phyloP scores from a whole-genome alignment of 306 rosid species.

The Quercus ilex region DNA sequence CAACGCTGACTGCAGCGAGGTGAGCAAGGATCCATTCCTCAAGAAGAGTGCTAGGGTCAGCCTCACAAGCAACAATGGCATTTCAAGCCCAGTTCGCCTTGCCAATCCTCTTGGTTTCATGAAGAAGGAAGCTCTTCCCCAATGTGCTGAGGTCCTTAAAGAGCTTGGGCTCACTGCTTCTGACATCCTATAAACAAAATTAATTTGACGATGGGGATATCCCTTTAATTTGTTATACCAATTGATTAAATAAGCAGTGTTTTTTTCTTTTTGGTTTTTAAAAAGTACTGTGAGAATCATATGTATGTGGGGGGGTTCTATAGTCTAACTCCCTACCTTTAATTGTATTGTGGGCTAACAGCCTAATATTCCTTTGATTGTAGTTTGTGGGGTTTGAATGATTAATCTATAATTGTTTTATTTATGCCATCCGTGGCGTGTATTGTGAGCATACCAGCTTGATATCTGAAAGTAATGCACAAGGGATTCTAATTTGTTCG shows the following conservation, averaged over 20 bases:
- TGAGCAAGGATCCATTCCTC: not conserved
- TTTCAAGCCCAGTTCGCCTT: conserved; percentile 30
- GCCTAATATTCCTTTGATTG: not conserved
- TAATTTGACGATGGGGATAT: not conserved
- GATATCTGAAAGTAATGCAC: no score
- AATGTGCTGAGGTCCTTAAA: conserved; percentile 39
- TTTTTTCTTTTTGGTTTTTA: not conserved
- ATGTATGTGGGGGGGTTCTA: not conserved
- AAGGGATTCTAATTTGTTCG: no score
- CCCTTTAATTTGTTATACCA: not conserved
- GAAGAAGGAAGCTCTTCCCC: conserved; percentile 25
- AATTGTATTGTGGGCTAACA: not conserved
- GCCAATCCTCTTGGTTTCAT: conserved; percentile 86
- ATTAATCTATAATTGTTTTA: not conserved
- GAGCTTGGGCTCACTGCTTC: conserved; percentile 53
- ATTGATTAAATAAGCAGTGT: not conserved
- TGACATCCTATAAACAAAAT: not conserved
- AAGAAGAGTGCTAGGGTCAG: conserved; percentile 48
- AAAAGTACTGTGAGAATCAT: not conserved
- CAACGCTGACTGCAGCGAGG: conserved; percentile 38
- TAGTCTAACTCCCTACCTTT: not conserved
- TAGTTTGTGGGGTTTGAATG: not conserved
- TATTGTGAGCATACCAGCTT: not conserved
- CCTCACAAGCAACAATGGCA: conserved; percentile 64
- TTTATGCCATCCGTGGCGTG: not conserved